Base-by-base conservation (phyloP, 2,329 filamentous ascomycete genomes). In the Arthroderma uncinatum region DNA sequence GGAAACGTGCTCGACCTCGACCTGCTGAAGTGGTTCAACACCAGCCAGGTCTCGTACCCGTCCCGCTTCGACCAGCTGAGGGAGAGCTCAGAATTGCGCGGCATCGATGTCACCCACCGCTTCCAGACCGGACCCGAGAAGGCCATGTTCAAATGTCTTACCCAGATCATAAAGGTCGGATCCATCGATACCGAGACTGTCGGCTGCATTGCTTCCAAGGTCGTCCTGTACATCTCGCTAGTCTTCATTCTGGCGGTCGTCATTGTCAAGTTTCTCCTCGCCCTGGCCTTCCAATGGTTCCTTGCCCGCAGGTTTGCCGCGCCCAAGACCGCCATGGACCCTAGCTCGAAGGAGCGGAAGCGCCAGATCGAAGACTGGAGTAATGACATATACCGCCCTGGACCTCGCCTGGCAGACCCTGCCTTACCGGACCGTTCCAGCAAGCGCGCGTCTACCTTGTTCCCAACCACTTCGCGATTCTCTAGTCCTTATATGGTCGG, bases 341-440 rank as follows among this genome's bases (percentile, higher is more conserved):
- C 85, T 4, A 83, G 93, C 69, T 82, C 85, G 62, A 90, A 92
- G 70, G 86, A 91, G 73, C 84, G 93, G 59, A 86, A 91, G 64
- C 84, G 86, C 64, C 90, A 97, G 74, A 98, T 98, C 62, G 93
- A 98, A 71, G 92, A 96, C 66, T 98, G 93, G 93, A 86, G 86
- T 12, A 89, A 97, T 62, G 93, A 98, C 67, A 98, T 98, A 65
- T 97, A 98, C 72, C 87, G 90, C 44, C 87, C 92, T 2, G 89
- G 90, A 23, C 84, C 86, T 56, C 87, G 90, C 63, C 78, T 96
- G 62, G 81, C 85, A 2, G 93, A 95, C 65, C 76, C 86, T 42
- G 81, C 82, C 58, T 86, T 82, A 66, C 82, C 80, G 39, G 89
- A 92, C 62, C 81, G 87, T 55, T 79, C 76, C 57, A 89, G 80